Conservation (phyloP, 2,329 filamentous ascomycete species). For the Hypoxylon sp. region DNA sequence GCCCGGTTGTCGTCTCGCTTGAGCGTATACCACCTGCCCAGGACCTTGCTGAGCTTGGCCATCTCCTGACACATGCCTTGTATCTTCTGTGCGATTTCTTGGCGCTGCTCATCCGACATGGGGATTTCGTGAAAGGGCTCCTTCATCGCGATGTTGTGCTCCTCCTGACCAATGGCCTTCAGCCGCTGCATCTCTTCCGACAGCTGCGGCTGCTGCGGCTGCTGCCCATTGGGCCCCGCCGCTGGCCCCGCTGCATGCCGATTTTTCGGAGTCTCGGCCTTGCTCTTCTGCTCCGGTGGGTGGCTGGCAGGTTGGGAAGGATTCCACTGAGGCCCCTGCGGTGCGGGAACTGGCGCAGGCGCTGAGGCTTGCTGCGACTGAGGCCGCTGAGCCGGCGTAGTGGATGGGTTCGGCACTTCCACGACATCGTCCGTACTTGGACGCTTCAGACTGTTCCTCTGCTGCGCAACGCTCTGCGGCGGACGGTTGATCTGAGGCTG, state of each 20-base stretch:
- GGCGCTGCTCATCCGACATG: constrained; percentile 55
- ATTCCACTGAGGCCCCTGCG: constrained; percentile 42
- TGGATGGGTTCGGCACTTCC: constrained; percentile 38
- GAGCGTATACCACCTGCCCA: constrained; percentile 58
- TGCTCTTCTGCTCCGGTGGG: constrained; percentile 54
- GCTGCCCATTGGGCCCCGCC: neutral
- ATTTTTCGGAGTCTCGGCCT: constrained; percentile 50
- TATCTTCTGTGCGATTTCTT: constrained; percentile 56
- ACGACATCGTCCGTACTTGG: constrained; percentile 56
- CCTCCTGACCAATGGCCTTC: constrained; percentile 44
- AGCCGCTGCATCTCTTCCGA: constrained; percentile 52
- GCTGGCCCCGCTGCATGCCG: constrained; percentile 33
- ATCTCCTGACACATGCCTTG: constrained; percentile 52
- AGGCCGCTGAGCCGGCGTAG: constrained; percentile 40
- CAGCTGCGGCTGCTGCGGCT: constrained; percentile 11
- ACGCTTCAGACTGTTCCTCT: constrained; percentile 59
- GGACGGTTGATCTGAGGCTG: constrained; percentile 48
- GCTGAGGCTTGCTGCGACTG: constrained; percentile 42
- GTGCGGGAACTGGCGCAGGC: constrained; percentile 28
- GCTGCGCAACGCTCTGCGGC: constrained; percentile 47
- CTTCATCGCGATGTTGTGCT: constrained; percentile 47
- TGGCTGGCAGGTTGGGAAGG: constrained; percentile 53
- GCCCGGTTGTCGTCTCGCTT: constrained; percentile 59
- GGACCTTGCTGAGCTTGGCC: constrained; percentile 53
- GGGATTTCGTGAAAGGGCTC: constrained; percentile 56